Conservation (phyloP, 352 stramenopile genomes). For the Globisporangium nunn region DNA sequence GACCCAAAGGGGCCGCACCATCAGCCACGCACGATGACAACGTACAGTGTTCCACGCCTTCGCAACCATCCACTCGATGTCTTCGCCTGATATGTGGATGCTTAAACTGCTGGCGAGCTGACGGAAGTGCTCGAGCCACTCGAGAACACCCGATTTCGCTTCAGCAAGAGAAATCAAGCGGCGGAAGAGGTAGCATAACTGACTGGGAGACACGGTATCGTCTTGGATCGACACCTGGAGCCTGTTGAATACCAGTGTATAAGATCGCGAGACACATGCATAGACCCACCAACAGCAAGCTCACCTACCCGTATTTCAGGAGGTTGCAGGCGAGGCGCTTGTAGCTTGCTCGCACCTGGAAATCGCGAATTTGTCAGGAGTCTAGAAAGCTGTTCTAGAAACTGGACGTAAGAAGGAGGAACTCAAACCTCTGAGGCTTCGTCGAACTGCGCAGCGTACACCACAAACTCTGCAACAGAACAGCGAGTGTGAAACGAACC, state of each 20-base stretch:
- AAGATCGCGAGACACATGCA: background rate
- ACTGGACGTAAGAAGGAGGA: background rate
- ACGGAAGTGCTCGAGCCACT: slow-evolving; percentile 63
- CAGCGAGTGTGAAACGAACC: background rate
- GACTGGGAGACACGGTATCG: slow-evolving; percentile 19
- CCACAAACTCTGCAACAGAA: slow-evolving; percentile 39
- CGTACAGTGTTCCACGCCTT: slow-evolving; percentile 75
- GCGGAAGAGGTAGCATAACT: slow-evolving; percentile 56
- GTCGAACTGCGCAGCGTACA: slow-evolving; percentile 47
- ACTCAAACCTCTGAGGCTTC: slow-evolving; percentile 31
- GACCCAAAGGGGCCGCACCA: background rate
- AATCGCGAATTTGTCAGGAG: background rate
- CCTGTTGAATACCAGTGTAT: slow-evolving; percentile 15
- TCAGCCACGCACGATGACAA: slow-evolving; percentile 1
- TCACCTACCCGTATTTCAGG: slow-evolving; percentile 49
- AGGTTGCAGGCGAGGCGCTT: slow-evolving; percentile 39
- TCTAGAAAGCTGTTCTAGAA: background rate
- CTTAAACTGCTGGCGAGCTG: slow-evolving; percentile 46
- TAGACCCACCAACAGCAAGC: background rate
- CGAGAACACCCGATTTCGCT: slow-evolving; percentile 27
- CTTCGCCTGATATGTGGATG: slow-evolving; percentile 30
- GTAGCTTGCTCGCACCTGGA: slow-evolving; percentile 49
- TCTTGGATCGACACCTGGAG: slow-evolving; percentile 56
- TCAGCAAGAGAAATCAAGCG: slow-evolving; percentile 47
- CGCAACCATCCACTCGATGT: slow-evolving; percentile 67